A percentile compares a stretch with the other conserved stretches of the same genome.
Evolutionary conservation across 768 basidiomycete species (phyloP).

Genomic region (Lactifluus subvellereus): DNA sequence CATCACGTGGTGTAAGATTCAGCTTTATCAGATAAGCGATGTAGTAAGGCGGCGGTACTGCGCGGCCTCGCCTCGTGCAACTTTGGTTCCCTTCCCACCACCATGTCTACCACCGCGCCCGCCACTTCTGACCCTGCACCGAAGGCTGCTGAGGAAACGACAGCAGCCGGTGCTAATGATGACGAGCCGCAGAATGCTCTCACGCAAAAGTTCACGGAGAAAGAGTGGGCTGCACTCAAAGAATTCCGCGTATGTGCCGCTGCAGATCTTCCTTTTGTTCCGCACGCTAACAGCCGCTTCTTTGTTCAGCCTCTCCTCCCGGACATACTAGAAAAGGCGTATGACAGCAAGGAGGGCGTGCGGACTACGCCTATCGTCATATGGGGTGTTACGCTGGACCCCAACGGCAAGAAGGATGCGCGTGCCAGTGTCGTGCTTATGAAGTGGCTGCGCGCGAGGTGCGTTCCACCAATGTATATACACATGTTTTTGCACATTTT

Average conservation of each 20-base stretch:
- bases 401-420: conserved; percentile 50
- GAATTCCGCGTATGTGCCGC: conserved; percentile 54
- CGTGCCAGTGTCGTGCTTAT: conserved; percentile 69
- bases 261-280: background rate
- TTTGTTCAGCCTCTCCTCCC: conserved; percentile 36
- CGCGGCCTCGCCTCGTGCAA: background rate
- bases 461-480: conserved; percentile 8
- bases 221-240: conserved; percentile 67
- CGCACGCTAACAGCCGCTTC: background rate
- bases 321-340: conserved; percentile 52
- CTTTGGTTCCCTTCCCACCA: background rate
- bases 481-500: background rate
- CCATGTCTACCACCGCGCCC: conserved; percentile 13
- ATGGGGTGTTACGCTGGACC: conserved; percentile 71
- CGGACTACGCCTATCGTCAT: conserved; percentile 47
- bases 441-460: conserved; percentile 80
- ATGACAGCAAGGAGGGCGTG: conserved; percentile 50
- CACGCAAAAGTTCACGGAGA: conserved; percentile 60
- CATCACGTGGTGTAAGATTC: background rate
- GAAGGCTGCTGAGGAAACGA: conserved; percentile 16
- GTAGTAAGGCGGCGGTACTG: background rate
- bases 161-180: conserved; percentile 15
- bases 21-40: conserved; percentile 11
- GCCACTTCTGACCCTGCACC: conserved; percentile 2
- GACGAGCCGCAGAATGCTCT: conserved; percentile 63